phyloP scores from a whole-genome alignment of 352 stramenopile genomes.

The Globisporangium barbulae region DNA sequence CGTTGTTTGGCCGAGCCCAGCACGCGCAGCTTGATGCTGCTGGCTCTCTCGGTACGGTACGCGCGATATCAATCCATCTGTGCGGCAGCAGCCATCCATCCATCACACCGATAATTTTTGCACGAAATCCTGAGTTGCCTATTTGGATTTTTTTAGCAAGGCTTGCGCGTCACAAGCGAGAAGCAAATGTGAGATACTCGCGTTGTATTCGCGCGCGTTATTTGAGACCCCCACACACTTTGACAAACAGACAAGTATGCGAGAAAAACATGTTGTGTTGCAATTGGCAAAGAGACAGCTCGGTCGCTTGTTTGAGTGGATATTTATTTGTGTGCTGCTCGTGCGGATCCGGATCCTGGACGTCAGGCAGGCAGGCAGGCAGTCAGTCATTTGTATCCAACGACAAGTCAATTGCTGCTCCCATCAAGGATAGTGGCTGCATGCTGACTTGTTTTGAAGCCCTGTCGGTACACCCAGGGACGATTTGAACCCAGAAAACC shows the following conservation, averaged over 20 bases:
- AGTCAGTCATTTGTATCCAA: conserved; percentile 7
- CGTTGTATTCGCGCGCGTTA: neutral
- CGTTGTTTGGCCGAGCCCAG: neutral
- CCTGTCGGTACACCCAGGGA: neutral
- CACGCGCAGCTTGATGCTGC: neutral
- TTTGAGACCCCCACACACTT: neutral
- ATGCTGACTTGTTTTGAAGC: conserved; percentile 4
- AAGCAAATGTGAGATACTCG: neutral
- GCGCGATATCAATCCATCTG: neutral
- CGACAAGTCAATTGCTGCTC: conserved; percentile 1
- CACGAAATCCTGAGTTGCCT: neutral
- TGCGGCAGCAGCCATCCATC: neutral
- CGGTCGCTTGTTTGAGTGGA: no score
- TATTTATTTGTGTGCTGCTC: neutral
- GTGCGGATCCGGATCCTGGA: neutral
- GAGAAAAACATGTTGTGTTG: no score
- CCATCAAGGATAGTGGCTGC: conserved; percentile 12
- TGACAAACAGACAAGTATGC: no score
- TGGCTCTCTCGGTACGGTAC: conserved; percentile 8
- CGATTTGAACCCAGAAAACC: neutral
- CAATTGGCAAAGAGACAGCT: neutral
- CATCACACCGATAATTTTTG: neutral
- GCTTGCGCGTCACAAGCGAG: no score
- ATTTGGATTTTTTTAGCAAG: conserved; percentile 1
- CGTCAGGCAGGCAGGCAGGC: conserved; percentile 5